Percentiles rank a stretch among this genome's conserved stretches.
Conservation (phyloP, 495 filamentous ascomycete genomes). For the Penicillium argentinense region DNA sequence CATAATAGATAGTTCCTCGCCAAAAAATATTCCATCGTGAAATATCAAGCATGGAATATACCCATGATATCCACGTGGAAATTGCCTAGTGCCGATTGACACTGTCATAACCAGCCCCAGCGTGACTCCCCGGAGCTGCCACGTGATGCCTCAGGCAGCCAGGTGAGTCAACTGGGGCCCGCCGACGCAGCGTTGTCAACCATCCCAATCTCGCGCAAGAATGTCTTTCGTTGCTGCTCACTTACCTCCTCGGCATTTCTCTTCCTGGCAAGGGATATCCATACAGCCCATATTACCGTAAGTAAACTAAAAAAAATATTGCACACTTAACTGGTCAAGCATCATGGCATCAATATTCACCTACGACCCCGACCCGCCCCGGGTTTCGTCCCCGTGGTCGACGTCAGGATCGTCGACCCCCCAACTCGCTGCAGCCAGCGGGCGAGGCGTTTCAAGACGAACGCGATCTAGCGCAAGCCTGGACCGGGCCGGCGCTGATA, state of each 20-base stretch:
- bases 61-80: too few relatives aligned
- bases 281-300: slow-evolving; percentile 7
- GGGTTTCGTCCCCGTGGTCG: slow-evolving; percentile 89
- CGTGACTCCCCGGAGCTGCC: too few relatives aligned
- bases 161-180: slow-evolving; percentile 19
- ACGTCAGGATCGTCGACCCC: slow-evolving; percentile 48
- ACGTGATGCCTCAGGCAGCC: slow-evolving; percentile 23
- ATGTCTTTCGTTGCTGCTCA: slow-evolving; percentile 10
- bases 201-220: slow-evolving; percentile 6
- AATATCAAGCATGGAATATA: too few relatives aligned
- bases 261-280: slow-evolving; percentile 16
- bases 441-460: slow-evolving; percentile 22
- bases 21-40: too few relatives aligned
- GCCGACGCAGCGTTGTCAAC: slow-evolving; percentile 2
- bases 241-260: background rate
- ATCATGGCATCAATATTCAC: slow-evolving; percentile 95
- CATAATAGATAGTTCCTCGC: too few relatives aligned
- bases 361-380: slow-evolving; percentile 81
- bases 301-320: background rate
- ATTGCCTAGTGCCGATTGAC: too few relatives aligned
- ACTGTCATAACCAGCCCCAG: too few relatives aligned
- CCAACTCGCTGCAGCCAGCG: slow-evolving; percentile 21
- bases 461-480: slow-evolving; percentile 27
- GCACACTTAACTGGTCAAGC: background rate
- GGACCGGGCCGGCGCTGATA: slow-evolving; percentile 43